Evolutionary conservation across 176 grass and related monocot species (phyloP), one percentile per base, ranked within the genome.

Genomic region (Calamus simplicifolius): DNA sequence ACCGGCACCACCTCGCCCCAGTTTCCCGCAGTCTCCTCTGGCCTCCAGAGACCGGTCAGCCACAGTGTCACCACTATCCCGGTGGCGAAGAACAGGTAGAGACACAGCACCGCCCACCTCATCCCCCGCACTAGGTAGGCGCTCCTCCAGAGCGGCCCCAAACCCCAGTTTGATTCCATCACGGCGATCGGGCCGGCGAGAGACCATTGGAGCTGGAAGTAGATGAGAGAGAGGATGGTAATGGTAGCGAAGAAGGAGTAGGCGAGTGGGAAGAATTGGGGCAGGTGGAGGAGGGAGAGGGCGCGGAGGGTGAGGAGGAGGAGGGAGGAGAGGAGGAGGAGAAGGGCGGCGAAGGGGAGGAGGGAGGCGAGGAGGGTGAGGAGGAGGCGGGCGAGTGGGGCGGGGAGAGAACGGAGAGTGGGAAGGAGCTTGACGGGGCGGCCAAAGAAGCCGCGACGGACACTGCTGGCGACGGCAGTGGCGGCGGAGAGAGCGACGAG

Each of bases 341-440:
- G 13, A 14, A 67, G 2, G 5, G 31, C 18, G 19, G 69, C 58
- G 56, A 80, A 4, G 52, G 64, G 62, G 25, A 72, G 57, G 17
- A 59, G 23, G 7, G 68, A 38, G 25, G 68, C 68, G 23, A 48
- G 15, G 21, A 70, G 43, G 43, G 68, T 59, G 52, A 56, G 13
- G 67, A 65, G 6, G 63, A 58, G 75, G 56, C 50, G 49, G 19
- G 51, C 56, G 5, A 80, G 70, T 19, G 69, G 62, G 17, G 15
- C 29, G 69, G 68, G 69, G 61, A 80, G 69, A 48, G 69, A 73
- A 27, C 56, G 56, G 61, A 80, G 77, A 49, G 77, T 51, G 14
- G 61, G 64, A 18, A 73, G 19, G 25, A 80, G 61, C 25, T 80
- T 73, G n/a, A 80, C 77, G 14, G 77, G 77, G 31, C 69, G 69